A percentile compares a stretch with the other conserved stretches of the same genome.
phyloP scores from a whole-genome alignment of 1,284 basidiomycete species.

The Pholiota adiposa region DNA sequence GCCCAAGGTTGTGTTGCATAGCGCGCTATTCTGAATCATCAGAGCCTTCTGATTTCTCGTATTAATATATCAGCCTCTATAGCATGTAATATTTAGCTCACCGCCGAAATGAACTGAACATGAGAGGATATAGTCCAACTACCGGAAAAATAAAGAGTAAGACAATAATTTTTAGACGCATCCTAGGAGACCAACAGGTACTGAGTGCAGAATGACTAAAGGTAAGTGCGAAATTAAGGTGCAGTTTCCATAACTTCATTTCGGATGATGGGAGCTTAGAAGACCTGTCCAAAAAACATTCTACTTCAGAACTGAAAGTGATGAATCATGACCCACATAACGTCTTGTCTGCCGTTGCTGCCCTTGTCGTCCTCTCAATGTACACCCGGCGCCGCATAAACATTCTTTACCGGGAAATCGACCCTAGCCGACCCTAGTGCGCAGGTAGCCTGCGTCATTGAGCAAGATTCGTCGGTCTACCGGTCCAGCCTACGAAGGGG shows the following conservation, averaged over 20 bases:
- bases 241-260: neutral
- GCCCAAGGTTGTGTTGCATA: conserved; percentile 25
- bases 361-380: too few species aligned
- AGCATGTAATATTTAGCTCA: neutral
- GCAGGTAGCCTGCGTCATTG: too few species aligned
- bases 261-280: neutral
- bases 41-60: neutral
- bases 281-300: neutral
- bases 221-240: neutral
- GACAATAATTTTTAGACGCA: neutral
- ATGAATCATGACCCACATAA: neutral
- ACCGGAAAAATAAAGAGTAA: neutral
- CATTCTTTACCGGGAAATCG: neutral
- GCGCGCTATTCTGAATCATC: conserved; percentile 15
- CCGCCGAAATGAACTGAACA: neutral
- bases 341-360: neutral
- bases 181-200: neutral
- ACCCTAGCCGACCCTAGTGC: neutral
- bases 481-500: neutral
- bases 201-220: neutral
- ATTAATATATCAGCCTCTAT: neutral
- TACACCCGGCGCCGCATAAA: neutral
- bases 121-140: neutral
- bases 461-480: neutral
- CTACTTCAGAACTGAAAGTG: neutral